Conservation (phyloP, 768 basidiomycete genomes). For the Tylopilus intermedius region DNA sequence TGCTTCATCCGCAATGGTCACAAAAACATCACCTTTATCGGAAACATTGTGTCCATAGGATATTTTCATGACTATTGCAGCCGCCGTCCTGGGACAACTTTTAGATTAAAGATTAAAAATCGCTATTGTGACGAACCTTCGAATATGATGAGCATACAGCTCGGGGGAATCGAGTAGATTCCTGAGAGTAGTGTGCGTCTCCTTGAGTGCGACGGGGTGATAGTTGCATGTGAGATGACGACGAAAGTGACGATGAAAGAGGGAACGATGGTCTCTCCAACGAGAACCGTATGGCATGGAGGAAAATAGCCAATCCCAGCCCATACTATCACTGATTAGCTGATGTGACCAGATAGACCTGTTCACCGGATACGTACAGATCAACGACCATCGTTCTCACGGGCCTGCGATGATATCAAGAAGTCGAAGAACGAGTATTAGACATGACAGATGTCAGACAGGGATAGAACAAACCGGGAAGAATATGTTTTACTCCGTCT, state of each 20-base stretch:
- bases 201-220: slow-evolving; percentile 27
- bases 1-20: slow-evolving; percentile 38
- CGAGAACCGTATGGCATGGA: slow-evolving; percentile 35
- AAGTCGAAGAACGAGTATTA: neutral
- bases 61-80: slow-evolving; percentile 38
- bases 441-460: neutral
- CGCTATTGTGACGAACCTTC: slow-evolving; percentile 24
- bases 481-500: slow-evolving; percentile 43
- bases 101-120: neutral
- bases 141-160: slow-evolving; percentile 34
- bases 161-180: slow-evolving; percentile 35
- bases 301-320: slow-evolving; percentile 45
- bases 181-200: slow-evolving; percentile 36
- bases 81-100: slow-evolving; percentile 26
- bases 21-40: slow-evolving; percentile 36
- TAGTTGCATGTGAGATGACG: slow-evolving; percentile 22
- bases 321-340: slow-evolving; percentile 32
- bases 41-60: slow-evolving; percentile 38
- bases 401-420: slow-evolving; percentile 25
- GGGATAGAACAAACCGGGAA: slow-evolving; percentile 22
- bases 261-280: slow-evolving; percentile 35
- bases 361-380: slow-evolving; percentile 29
- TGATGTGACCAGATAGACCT: neutral
- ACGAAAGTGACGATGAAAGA: slow-evolving; percentile 38
- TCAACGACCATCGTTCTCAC: slow-evolving; percentile 39